Percentiles rank a stretch among this genome's conserved stretches.
Evolutionary conservation across 148 eudicot genomes (phyloP).

Genomic region (Persicaria tinctoria): DNA sequence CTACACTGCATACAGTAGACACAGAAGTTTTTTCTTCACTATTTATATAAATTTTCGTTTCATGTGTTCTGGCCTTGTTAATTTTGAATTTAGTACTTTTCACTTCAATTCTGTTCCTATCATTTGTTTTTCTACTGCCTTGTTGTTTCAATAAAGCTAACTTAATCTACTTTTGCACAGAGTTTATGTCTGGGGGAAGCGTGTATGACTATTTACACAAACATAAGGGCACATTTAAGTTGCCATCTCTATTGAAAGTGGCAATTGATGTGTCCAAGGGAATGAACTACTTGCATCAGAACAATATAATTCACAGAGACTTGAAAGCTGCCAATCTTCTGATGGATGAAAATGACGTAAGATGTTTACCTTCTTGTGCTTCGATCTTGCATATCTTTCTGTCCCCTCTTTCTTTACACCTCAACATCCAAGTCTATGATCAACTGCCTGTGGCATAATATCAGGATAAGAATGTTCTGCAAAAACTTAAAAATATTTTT

Average conservation of each 20-base stretch:
- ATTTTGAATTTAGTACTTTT: not conserved
- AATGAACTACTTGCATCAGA: constrained; percentile 98
- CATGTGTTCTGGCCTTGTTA: not conserved
- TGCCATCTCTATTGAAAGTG: constrained; percentile 83
- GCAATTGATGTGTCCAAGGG: constrained; percentile 94
- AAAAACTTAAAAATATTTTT: not conserved
- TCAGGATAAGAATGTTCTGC: not conserved
- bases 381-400: not conserved
- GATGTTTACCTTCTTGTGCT: constrained; percentile 17
- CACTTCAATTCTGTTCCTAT: not conserved
- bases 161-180: constrained; percentile 26
- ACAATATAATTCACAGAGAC: constrained; percentile 94
- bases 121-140: not conserved
- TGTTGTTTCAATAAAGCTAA: not conserved
- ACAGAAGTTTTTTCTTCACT: not conserved
- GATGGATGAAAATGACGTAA: constrained; percentile 98
- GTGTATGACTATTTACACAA: constrained; percentile 97
- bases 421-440: not conserved
- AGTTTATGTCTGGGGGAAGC: constrained; percentile 98
- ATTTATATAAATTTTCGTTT: not conserved
- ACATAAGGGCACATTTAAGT: constrained; percentile 85
- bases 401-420: not conserved
- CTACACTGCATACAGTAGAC: not conserved
- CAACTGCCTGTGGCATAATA: not conserved
- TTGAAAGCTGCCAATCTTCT: constrained; percentile 98